Evolutionary conservation across 1,284 basidiomycete species (phyloP), one percentile per base, ranked within the genome.

Genomic region (Trichosporon faecale): DNA sequence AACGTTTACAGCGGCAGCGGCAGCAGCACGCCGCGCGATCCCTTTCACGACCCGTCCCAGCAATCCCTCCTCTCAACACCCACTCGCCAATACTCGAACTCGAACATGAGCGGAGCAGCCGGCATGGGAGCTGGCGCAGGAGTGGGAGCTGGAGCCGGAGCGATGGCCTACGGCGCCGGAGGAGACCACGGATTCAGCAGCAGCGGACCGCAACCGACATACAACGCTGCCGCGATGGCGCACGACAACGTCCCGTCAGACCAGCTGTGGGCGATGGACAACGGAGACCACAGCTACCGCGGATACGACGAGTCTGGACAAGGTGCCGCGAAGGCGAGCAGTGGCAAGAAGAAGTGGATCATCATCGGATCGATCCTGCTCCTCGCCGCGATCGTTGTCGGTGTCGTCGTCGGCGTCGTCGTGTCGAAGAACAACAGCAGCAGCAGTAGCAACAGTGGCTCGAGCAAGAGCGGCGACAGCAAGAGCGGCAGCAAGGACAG

Each of bases 401-500:
- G 65, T n/a, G 66, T 78, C 55, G 64, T 76, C 40, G 57, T 76
- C 52, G 76, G 77, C 9, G 60, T 80, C 16, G 64, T 78, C 18
- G 75, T 80, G 33, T 70, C 75, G 27, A 74, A 77, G 68, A 69
- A 73, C 6, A 73, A 68, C 37, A 78, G 76, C 71, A 74, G 68
- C 63, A 63, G 66, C 25, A 71, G 61, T 35, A 69, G 66, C 44
- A n/a, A 23, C 21, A 68, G 67, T 21, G 66, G 44, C 18, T 55
- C 66, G 9, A 66, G 66, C 35, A 29, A 44, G 66, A 65, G 55
- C 37, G 67, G 27, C 49, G 66, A 37, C 12, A 14, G 29, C 33
- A 16, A 25, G 16, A 61, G 52, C 35, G 83, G 88, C 74, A 82
- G 86, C 21, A 86, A 84, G 72, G 83, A 88, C 74, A 83, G 86